Percentiles rank a stretch among this genome's conserved stretches.
Evolutionary conservation across 805 yeast genomes (phyloP).

Genomic region (Wickerhamiella azymoides): DNA sequence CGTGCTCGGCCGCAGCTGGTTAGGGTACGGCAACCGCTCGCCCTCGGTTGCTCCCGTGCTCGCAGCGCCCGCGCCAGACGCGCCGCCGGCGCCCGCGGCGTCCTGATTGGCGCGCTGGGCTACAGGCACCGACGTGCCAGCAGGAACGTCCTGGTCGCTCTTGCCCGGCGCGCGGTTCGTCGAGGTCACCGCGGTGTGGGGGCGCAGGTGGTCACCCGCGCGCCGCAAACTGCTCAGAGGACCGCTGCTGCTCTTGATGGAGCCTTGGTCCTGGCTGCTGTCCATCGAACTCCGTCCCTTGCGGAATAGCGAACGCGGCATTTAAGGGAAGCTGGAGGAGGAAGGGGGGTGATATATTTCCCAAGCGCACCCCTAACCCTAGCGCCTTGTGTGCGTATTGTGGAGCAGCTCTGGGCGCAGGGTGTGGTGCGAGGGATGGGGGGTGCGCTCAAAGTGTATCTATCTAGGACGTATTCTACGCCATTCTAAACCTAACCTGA

Average conservation of each 20-base stretch:
- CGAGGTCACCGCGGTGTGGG: constrained; percentile 21
- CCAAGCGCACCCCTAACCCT: not conserved
- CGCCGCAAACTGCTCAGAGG: constrained; percentile 15
- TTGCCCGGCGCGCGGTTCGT: constrained; percentile 21
- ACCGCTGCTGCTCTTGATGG: not conserved
- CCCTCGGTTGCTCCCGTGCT: not conserved
- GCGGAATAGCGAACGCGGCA: constrained; percentile 6
- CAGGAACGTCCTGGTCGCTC: constrained; percentile 15
- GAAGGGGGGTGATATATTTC: not conserved
- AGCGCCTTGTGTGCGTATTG: too few relatives aligned
- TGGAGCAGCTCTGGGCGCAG: too few relatives aligned
- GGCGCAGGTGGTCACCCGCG: constrained; percentile 17
- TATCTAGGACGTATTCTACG: too few relatives aligned
- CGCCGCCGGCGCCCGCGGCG: constrained; percentile 20
- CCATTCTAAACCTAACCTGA: too few relatives aligned
- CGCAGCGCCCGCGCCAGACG: not conserved
- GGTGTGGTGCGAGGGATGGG: too few relatives aligned
- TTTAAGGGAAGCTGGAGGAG: not conserved
- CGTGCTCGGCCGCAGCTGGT: too few relatives aligned
- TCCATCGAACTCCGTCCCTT: constrained; percentile 6
- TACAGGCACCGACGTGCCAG: constrained; percentile 22
- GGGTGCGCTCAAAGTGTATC: too few relatives aligned
- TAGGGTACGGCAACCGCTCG: too few relatives aligned
- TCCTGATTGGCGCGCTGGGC: constrained; percentile 19
- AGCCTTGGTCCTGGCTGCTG: not conserved